Conservation (phyloP, 139 green algal genomes). For the Asterochloris erici region DNA sequence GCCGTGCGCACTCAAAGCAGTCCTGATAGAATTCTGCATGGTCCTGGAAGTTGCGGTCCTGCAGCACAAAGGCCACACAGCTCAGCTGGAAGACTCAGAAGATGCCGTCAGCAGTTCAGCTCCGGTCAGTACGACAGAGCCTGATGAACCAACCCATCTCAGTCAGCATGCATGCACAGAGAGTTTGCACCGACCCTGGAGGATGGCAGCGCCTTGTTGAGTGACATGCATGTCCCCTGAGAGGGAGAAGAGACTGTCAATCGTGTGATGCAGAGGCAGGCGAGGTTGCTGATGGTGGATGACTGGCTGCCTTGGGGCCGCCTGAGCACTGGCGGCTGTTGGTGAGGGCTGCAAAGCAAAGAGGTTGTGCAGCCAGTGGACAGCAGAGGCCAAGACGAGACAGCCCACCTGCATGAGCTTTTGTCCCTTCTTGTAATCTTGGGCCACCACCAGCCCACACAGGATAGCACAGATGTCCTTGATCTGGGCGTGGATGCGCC, state of each 20-base stretch:
- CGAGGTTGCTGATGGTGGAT: too few species aligned
- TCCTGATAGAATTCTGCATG: conserved; percentile 76
- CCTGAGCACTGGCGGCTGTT: too few species aligned
- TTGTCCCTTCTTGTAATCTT: conserved; percentile 85
- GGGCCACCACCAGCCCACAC: conserved; percentile 55
- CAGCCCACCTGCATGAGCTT: conserved; percentile 65
- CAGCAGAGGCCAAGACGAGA: not conserved
- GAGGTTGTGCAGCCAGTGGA: not conserved
- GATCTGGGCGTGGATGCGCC: conserved; percentile 79
- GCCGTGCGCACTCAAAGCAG: conserved; percentile 84
- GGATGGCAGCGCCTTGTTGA: too few species aligned
- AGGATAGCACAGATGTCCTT: conserved; percentile 88
- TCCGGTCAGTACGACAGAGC: not conserved
- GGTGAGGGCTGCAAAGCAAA: too few species aligned
- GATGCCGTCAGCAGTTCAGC: not conserved
- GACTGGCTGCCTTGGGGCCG: too few species aligned
- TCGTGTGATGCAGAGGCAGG: too few species aligned
- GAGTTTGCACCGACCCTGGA: too few species aligned
- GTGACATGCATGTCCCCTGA: too few species aligned
- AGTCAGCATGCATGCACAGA: too few species aligned
- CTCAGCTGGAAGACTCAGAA: too few species aligned
- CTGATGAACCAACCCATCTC: too few species aligned
- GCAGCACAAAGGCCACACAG: not conserved
- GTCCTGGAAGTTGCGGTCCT: conserved; percentile 61
- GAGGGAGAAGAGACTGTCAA: too few species aligned